Evolutionary conservation across 2,329 filamentous ascomycete species (phyloP).

Genomic region (Camillea tinctor): DNA sequence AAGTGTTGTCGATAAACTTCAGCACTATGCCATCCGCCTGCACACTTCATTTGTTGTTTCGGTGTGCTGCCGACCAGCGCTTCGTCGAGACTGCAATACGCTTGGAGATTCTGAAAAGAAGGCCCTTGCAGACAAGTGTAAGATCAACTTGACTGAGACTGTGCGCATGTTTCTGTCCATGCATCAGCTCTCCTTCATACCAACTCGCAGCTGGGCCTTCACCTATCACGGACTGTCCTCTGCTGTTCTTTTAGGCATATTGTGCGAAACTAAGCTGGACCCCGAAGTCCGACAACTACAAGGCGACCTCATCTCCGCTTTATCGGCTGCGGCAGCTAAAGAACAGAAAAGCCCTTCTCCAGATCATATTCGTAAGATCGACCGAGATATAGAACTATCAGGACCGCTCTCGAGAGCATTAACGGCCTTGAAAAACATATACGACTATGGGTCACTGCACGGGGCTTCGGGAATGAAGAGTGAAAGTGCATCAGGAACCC

Average conservation of each 20-base stretch:
- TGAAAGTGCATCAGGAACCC: constrained; percentile 46
- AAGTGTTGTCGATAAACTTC: constrained; percentile 60
- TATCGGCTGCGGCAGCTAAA: constrained; percentile 64
- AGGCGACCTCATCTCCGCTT: constrained; percentile 61
- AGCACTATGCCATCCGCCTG: constrained; percentile 63
- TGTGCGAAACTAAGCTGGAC: constrained; percentile 62
- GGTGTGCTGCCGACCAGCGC: constrained; percentile 61
- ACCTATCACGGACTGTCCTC: constrained; percentile 67
- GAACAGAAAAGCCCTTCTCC: constrained; percentile 53
- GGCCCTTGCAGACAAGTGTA: constrained; percentile 57
- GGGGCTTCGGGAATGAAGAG: constrained; percentile 47
- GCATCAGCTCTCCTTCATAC: constrained; percentile 66
- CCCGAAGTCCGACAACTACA: constrained; percentile 63
- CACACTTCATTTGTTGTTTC: constrained; percentile 66
- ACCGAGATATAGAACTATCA: constrained; percentile 61
- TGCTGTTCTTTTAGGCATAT: constrained; percentile 61
- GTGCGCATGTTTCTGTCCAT: constrained; percentile 68
- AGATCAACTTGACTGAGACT: constrained; percentile 61
- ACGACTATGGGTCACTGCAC: constrained; percentile 61
- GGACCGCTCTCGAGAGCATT: constrained; percentile 61
- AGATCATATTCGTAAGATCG: constrained; percentile 52
- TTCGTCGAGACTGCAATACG: constrained; percentile 52
- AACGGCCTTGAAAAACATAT: constrained; percentile 62
- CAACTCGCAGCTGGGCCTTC: constrained; percentile 66
- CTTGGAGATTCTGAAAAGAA: constrained; percentile 53